Conservation (phyloP, 163 green algal genomes). For the Scenedesmus sp. region DNA sequence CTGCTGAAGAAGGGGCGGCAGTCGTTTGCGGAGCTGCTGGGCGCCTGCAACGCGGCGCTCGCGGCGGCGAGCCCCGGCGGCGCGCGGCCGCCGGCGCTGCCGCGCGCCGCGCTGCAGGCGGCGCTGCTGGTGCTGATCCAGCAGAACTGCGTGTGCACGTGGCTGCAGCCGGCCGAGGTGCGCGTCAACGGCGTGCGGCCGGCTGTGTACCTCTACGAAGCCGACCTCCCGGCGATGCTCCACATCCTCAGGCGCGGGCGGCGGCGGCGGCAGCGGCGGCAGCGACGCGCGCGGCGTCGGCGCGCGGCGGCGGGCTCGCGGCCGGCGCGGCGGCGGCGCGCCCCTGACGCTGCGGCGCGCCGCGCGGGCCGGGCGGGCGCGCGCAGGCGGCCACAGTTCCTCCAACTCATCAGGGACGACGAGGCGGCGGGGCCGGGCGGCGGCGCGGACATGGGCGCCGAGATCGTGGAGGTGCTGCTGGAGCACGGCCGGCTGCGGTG, state of each 20-base stretch:
- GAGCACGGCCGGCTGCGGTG: slow-evolving; percentile 67
- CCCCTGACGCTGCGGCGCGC: too few species aligned
- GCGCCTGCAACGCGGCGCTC: slow-evolving; percentile 3
- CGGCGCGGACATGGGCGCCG: slow-evolving; percentile 14
- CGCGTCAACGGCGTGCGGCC: slow-evolving; percentile 49
- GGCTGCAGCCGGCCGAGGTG: slow-evolving; percentile 63
- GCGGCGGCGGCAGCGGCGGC: neutral
- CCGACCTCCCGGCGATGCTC: slow-evolving; percentile 61
- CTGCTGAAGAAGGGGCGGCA: slow-evolving; percentile 31
- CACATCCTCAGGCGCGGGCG: slow-evolving; percentile 65
- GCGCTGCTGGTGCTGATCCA: slow-evolving; percentile 78
- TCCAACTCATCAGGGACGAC: slow-evolving; percentile 69
- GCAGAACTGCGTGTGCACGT: slow-evolving; percentile 73
- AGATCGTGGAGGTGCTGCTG: slow-evolving; percentile 70
- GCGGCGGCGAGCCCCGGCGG: neutral
- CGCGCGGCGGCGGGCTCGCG: too few species aligned
- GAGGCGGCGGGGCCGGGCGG: slow-evolving; percentile 51
- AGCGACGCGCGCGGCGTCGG: too few species aligned
- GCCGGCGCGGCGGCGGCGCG: too few species aligned
- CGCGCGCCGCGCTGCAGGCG: slow-evolving; percentile 49
- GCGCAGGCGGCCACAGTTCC: slow-evolving; percentile 65
- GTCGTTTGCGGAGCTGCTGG: slow-evolving; percentile 17
- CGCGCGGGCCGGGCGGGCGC: too few species aligned
- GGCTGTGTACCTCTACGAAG: slow-evolving; percentile 66
- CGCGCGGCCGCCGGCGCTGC: neutral